These are phyloP conservation scores for Silene latifolia DNA, from an alignment of 148 eudicot genomes.

Conservation along the genomic window DNA sequence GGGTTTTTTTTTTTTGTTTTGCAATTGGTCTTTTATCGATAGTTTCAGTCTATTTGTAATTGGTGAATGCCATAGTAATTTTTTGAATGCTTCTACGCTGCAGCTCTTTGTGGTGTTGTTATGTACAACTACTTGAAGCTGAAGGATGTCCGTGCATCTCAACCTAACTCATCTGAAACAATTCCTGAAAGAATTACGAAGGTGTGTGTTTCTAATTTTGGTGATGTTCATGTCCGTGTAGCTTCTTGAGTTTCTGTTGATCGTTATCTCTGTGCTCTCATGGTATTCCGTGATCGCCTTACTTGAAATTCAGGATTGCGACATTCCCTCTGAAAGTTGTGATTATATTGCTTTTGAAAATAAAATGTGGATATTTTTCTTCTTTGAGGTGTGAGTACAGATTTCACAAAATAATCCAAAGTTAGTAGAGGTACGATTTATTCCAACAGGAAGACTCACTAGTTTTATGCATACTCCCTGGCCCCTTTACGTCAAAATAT, in stretches of 20 bases:
- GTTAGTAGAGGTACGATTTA: no score
- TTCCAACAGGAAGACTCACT: no score
- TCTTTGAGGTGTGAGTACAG: no score
- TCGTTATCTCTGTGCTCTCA: no score
- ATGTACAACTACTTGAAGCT: conserved; percentile 74
- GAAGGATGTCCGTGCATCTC: conserved; percentile 51
- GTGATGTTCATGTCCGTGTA: background rate
- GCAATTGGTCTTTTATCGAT: background rate
- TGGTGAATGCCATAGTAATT: background rate
- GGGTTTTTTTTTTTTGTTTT: background rate
- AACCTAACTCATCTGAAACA: conserved; percentile 34
- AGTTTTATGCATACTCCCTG: no score
- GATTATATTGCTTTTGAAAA: background rate
- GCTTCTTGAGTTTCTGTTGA: background rate
- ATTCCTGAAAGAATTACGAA: conserved; percentile 44
- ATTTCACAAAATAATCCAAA: no score
- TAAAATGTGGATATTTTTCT: background rate
- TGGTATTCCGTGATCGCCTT: no score
- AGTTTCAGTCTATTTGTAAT: conserved; percentile 4
- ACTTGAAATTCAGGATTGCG: no score
- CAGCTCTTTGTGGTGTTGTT: conserved; percentile 68
- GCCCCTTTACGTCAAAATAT: no score
- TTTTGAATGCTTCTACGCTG: conserved; percentile 1
- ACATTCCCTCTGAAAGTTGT: background rate
- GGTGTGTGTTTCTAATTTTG: conserved; percentile 28